phyloP scores from a whole-genome alignment of 2,329 filamentous ascomycete genomes.

The Colletotrichum coccodes region DNA sequence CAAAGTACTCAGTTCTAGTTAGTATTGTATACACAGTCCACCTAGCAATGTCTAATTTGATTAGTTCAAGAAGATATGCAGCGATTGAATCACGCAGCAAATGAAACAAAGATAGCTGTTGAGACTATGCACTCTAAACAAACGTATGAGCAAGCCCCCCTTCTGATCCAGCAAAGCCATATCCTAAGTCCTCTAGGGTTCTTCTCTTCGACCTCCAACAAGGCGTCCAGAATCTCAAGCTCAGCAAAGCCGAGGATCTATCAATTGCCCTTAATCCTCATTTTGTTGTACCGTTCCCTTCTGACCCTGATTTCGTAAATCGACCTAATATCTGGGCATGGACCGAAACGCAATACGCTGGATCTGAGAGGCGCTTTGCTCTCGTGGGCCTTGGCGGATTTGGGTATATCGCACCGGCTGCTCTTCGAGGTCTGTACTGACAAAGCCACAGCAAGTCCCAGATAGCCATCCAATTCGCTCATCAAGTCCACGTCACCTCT shows the following conservation, averaged over 20 bases:
- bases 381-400: slow-evolving; percentile 32
- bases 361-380: slow-evolving; percentile 3
- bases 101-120: neutral
- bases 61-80: neutral
- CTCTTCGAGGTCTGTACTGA: neutral
- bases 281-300: slow-evolving; percentile 26
- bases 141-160: neutral
- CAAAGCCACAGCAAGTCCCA: slow-evolving; percentile 32
- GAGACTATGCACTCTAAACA: neutral
- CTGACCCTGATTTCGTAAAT: slow-evolving; percentile 31
- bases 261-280: neutral
- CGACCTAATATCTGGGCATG: slow-evolving; percentile 20
- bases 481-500: slow-evolving; percentile 2
- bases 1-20: neutral
- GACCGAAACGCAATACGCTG: slow-evolving; percentile 18
- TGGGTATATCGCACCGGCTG: slow-evolving; percentile 10
- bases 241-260: neutral
- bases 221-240: neutral
- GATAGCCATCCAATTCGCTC: slow-evolving; percentile 33
- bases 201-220: neutral
- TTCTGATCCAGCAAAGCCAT: neutral
- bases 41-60: neutral
- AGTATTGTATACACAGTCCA: neutral
- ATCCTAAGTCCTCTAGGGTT: neutral
- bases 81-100: neutral